Evolutionary conservation across 2,329 filamentous ascomycete genomes (phyloP).

Genomic region (Pseudopyricularia cyperi): DNA sequence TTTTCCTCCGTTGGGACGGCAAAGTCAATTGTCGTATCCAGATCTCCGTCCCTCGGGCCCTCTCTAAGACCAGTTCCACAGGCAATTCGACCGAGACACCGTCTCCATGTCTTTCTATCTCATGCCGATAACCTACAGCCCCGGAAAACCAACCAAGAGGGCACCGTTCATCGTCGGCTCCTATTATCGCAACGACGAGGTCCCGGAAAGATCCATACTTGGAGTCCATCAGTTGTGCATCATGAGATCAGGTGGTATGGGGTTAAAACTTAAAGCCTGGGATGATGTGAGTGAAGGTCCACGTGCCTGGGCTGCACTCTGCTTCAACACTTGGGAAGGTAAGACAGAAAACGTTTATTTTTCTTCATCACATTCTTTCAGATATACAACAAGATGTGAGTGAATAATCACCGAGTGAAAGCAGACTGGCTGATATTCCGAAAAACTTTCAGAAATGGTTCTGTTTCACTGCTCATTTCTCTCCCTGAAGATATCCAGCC

Average conservation of each 20-base stretch:
- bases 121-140: slow-evolving; percentile 7
- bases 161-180: slow-evolving; percentile 35
- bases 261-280: slow-evolving; percentile 39
- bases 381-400: too few species aligned
- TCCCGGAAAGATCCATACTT: slow-evolving; percentile 31
- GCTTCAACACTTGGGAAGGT: slow-evolving; percentile 51
- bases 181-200: slow-evolving; percentile 22
- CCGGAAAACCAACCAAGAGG: slow-evolving; percentile 20
- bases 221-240: slow-evolving; percentile 43
- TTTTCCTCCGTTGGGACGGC: neutral
- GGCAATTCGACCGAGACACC: slow-evolving; percentile 40
- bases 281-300: slow-evolving; percentile 25
- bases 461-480: slow-evolving; percentile 46
- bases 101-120: slow-evolving; percentile 40
- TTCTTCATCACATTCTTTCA: neutral
- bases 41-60: slow-evolving; percentile 26
- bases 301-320: slow-evolving; percentile 41
- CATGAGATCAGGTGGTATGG: slow-evolving; percentile 28
- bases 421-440: neutral
- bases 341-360: slow-evolving; percentile 9
- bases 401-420: neutral
- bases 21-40: slow-evolving; percentile 20
- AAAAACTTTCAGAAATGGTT: slow-evolving; percentile 34
- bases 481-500: slow-evolving; percentile 38
- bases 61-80: slow-evolving; percentile 36